Evolutionary conservation across 2,329 filamentous ascomycete species (phyloP), one percentile per base, ranked within the genome.

Genomic region (Grosmannia huntii): DNA sequence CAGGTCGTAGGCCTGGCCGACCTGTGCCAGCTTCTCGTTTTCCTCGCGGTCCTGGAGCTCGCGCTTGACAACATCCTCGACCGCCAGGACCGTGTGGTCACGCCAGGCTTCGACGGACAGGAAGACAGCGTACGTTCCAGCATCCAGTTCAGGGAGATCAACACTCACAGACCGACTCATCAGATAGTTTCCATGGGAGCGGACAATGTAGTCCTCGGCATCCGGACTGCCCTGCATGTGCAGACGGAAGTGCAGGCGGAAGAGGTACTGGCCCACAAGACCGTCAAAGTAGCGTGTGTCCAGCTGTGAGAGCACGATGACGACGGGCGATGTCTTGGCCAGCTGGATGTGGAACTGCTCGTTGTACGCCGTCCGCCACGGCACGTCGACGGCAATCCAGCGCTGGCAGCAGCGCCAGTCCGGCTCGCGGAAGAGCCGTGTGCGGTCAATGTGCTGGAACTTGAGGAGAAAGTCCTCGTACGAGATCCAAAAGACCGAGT

Each of bases 141-240:
- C 79, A 23, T 88, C 83, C 28, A 95, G 80, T 41, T 85, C 77
- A 10, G 70, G 69, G 10, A 94, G 76, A 68, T 94, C 89, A 1
- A 87, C 84, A 55, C 86, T 90, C 46, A 90, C 85, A 1, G 86
- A 88, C 7, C 89, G 83, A 25, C 76, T 82, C 80, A 90, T 88
- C 27, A 78, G 71, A 60, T 79, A 77, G 38, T 76, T 75, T 36
- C 72, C 72, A 55, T 80, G 75, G 59, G 76, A 80, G 64, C 79
- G 76, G 16, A 81, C 76, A 16, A 82, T 72, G 62, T 81, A 81
- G 62, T 80, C 77, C 57, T 79, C 76, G 7, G 68, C 65, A 7
- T 66, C 64, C 68, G 72, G 54, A 67, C 75, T 53, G 69, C 72
- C 64, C 66, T 74, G 69, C 56, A 70, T 68, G 59, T 83, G 79